Conservation (phyloP, 2,329 filamentous ascomycete genomes). For the Neopestalotiopsis rosae region DNA sequence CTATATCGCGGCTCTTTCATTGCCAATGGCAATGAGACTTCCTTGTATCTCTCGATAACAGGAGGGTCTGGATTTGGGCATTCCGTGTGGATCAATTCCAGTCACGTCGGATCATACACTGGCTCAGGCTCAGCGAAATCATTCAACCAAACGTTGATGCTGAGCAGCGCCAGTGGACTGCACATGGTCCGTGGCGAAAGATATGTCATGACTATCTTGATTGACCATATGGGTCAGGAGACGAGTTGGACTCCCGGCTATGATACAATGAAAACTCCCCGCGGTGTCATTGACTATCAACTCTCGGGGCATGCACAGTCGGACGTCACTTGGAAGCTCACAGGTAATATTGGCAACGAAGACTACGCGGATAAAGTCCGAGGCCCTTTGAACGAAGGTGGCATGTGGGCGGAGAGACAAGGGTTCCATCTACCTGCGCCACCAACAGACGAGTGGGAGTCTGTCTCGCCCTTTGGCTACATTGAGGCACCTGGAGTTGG, state of each 20-base stretch:
- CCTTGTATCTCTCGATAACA: conserved; percentile 63
- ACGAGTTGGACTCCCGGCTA: conserved; percentile 60
- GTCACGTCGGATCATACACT: conserved; percentile 55
- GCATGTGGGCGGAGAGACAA: conserved; percentile 65
- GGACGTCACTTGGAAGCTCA: conserved; percentile 67
- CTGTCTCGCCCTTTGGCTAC: conserved; percentile 38
- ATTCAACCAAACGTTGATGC: conserved; percentile 54
- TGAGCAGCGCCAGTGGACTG: neutral
- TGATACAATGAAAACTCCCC: conserved; percentile 68
- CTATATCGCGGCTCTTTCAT: conserved; percentile 75
- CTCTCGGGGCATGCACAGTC: conserved; percentile 51
- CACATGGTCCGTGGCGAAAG: conserved; percentile 51
- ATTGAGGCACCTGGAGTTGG: conserved; percentile 57
- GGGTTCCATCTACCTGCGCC: conserved; percentile 66
- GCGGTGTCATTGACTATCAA: conserved; percentile 66
- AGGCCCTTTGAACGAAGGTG: conserved; percentile 72
- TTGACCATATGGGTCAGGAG: conserved; percentile 77
- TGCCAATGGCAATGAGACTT: conserved; percentile 64
- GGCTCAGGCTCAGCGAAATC: conserved; percentile 25
- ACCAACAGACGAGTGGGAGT: conserved; percentile 50
- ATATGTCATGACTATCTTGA: conserved; percentile 71
- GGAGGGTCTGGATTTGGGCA: conserved; percentile 73
- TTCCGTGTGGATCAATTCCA: conserved; percentile 73
- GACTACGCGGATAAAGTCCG: conserved; percentile 63
- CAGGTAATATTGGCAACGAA: conserved; percentile 72